These are phyloP conservation scores for Recurvomyces mirabilis DNA, from an alignment of 495 filamentous ascomycete species.

Conservation along the genomic window DNA sequence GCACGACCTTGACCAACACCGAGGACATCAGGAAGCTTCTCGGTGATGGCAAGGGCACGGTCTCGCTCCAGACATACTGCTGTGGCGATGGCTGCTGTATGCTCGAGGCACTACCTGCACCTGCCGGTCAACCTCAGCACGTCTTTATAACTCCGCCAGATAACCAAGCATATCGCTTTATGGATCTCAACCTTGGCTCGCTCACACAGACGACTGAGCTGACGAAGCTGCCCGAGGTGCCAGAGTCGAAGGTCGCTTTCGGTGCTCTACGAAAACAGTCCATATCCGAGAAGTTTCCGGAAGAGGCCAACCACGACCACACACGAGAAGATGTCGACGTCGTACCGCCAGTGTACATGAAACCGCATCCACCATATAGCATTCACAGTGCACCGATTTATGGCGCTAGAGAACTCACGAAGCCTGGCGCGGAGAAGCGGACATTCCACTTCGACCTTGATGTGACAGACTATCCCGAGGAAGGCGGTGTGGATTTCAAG, in stretches of 20 bases:
- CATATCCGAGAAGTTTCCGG: slow-evolving; percentile 19
- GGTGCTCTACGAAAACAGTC: slow-evolving; percentile 22
- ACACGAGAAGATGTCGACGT: slow-evolving; percentile 34
- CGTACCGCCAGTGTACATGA: slow-evolving; percentile 78
- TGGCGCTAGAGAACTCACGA: slow-evolving; percentile 74
- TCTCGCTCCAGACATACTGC: slow-evolving; percentile 47
- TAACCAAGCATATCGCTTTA: slow-evolving; percentile 71
- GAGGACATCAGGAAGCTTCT: slow-evolving; percentile 60
- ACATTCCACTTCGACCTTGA: slow-evolving; percentile 97
- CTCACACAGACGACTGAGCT: slow-evolving; percentile 59
- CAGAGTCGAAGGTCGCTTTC: slow-evolving; percentile 61
- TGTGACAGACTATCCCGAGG: slow-evolving; percentile 86
- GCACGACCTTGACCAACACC: slow-evolving; percentile 25
- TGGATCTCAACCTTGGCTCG: slow-evolving; percentile 63
- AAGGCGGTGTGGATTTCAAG: slow-evolving; percentile 81
- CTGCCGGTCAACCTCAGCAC: slow-evolving; percentile 40
- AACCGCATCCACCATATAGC: slow-evolving; percentile 87
- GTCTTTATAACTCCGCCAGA: slow-evolving; percentile 55
- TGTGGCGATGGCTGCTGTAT: slow-evolving; percentile 93
- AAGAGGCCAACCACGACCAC: slow-evolving; percentile 22
- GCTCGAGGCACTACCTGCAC: slow-evolving; percentile 45
- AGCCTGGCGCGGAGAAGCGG: slow-evolving; percentile 83
- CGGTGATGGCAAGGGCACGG: slow-evolving; percentile 47
- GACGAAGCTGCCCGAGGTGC: slow-evolving; percentile 56
- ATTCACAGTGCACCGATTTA: slow-evolving; percentile 79